Conservation (phyloP, 2,329 filamentous ascomycete genomes). For the Colletotrichum graminicola region DNA sequence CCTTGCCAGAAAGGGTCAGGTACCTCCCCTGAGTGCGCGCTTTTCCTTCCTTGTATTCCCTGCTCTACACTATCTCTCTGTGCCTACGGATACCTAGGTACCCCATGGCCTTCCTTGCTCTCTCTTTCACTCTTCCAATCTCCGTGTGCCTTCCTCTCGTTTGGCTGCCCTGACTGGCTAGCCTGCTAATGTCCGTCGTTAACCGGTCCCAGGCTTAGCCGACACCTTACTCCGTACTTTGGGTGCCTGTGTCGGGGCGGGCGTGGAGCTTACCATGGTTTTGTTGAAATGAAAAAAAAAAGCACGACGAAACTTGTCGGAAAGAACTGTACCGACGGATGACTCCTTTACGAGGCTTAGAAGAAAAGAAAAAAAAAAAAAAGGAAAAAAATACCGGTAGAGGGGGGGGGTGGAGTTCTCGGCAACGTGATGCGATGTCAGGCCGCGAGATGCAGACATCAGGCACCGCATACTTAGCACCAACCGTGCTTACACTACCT, state of each 20-base stretch:
- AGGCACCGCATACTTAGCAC: conserved; percentile 3
- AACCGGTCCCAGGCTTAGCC: neutral
- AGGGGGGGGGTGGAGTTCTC: neutral
- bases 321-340: neutral
- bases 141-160: neutral
- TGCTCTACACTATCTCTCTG: neutral
- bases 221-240: too few species aligned
- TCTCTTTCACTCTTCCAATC: neutral
- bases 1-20: conserved; percentile 10
- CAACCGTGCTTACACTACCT: neutral
- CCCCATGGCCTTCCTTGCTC: too few species aligned
- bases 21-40: conserved; percentile 6
- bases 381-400: neutral
- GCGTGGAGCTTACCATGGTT: neutral
- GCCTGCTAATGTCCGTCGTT: neutral
- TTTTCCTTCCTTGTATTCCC: neutral
- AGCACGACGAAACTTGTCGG: conserved; percentile 5
- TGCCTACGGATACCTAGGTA: too few species aligned
- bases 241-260: neutral
- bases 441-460: neutral
- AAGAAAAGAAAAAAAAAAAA: neutral
- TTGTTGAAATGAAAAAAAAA: neutral
- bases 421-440: neutral
- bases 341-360: neutral
- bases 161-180: too few species aligned